Evolutionary conservation across 2,329 filamentous ascomycete species (phyloP), one percentile per base, ranked within the genome.

Genomic region (Monilinia fructigena): DNA sequence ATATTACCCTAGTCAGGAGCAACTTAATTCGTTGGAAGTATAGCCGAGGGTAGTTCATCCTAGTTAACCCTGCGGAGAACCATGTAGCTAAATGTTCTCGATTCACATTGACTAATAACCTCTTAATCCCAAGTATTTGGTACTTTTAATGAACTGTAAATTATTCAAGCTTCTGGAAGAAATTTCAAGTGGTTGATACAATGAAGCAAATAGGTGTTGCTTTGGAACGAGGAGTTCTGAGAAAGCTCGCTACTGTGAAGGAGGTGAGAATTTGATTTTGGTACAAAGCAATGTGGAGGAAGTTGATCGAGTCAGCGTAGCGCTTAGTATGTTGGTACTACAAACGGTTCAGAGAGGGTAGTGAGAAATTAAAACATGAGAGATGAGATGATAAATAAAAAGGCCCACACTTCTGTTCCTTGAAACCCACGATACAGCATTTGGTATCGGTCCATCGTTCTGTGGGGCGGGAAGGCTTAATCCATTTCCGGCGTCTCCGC

Each of bases 21-120:
- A 50, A 40, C 8, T n/a, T 16, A 14, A 60, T 60, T 50, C 28
- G 58, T 50, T 38, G 45, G 38, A 50, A 60, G 58, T 18, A 6
- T 16, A 50, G 12, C 28, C 45, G 45, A 38, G n/a, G 45, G 28
- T 50, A 60, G 23, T 50, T 38, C 35, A 50, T 31, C 58, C 58
- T 50, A 50, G 56, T 38, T 12, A 35, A 23, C 23, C 28, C 45
- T 60, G 58, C 58, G 45, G 56, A 60, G 56, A 60, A 60, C 56
- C 56, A 60, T 60, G 56, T n/a, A 48, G 11, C n/a, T 23, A 18
- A 2, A 35, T 48, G 20, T 31, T 28, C 20, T 47, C 26, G 45
- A 60, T 16, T 23, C 8, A 38, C 12, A 31, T 48, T 45, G 55
- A 23, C 38, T 45, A 31, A 14, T 28, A 45, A 4, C 38, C 38